Evolutionary conservation across 164 flowering plant species (phyloP), one percentile per base, ranked within the genome.

Genomic region (Tetracentron sinense): DNA sequence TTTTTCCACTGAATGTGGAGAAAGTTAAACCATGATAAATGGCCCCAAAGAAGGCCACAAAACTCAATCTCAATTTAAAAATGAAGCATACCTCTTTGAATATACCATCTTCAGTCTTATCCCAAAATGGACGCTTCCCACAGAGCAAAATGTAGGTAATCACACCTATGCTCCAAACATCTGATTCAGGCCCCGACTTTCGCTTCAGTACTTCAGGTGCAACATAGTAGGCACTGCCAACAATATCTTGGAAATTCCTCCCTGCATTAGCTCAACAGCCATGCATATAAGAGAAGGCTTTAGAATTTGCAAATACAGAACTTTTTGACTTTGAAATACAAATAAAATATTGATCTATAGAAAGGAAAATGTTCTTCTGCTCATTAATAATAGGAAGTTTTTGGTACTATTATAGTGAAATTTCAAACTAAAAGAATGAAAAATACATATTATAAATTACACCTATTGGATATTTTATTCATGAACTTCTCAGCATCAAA

Each of bases 71-170:
- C 42, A 60, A 56, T 11, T n/a, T 27, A 15, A 54, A 31, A 51
- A 11, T 25, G 68, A 58, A 58, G n/a, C 66, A 19, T 61, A 89
- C 97, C 99, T 94, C 99, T 74, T 83, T 92, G 71, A 94, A 91
- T 69, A 94, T 91, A 44, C 99, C 97, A 76, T 91, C 96, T 72
- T 91, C 97, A 6, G 99, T 94, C 86, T 86, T 91, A 69, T 91
- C 96, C 99, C 99, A 94, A 66, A 94, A 94, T 8, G 99, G 99
- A n/a, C 97, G 87, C 63, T 83, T 85, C 22, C 99, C 96, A 70
- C 96, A 89, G 27, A 94, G 95, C 78, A 94, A 76, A 66, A 94
- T 94, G 74, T 89, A 94, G 19, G 99, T 94, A 68, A 94, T 94
- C 22, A 94, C 96, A 66, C 97, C 99, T 53, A 89, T 94, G 72